phyloP scores from a whole-genome alignment of 371 early-diverging fungal species.

The Mucor irregularis region DNA sequence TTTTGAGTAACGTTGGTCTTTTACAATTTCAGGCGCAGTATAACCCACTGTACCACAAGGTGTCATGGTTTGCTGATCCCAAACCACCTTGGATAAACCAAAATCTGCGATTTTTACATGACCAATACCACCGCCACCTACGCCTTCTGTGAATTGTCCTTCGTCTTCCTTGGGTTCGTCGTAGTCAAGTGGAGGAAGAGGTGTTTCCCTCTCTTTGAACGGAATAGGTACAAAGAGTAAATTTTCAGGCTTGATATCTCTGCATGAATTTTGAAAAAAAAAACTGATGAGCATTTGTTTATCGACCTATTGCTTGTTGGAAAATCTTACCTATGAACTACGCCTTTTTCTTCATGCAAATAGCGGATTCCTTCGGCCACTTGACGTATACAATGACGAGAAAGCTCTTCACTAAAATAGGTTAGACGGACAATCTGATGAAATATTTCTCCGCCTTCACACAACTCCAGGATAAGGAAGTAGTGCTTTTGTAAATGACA shows the following conservation, averaged over 20 bases:
- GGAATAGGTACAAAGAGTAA: slow-evolving; percentile 76
- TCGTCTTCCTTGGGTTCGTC: slow-evolving; percentile 62
- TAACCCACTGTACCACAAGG: slow-evolving; percentile 93
- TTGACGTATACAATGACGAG: slow-evolving; percentile 80
- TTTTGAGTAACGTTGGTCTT: slow-evolving; percentile 79
- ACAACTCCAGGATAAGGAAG: slow-evolving; percentile 33
- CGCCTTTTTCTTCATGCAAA: slow-evolving; percentile 71
- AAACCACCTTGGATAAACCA: slow-evolving; percentile 79
- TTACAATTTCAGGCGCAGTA: slow-evolving; percentile 92
- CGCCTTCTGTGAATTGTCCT: slow-evolving; percentile 54
- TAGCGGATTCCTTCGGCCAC: slow-evolving; percentile 85
- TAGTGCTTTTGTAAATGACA: slow-evolving; percentile 15
- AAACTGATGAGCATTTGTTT: too few relatives aligned
- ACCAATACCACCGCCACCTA: slow-evolving; percentile 76
- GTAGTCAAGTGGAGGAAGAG: slow-evolving; percentile 35
- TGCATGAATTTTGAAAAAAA: slow-evolving; percentile 21
- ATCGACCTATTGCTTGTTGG: too few relatives aligned
- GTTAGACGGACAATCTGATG: slow-evolving; percentile 61
- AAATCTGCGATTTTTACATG: slow-evolving; percentile 87
- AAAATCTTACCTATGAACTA: slow-evolving; percentile 76
- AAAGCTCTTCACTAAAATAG: slow-evolving; percentile 61
- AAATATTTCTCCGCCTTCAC: slow-evolving; percentile 69
- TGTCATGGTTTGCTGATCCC: slow-evolving; percentile 85
- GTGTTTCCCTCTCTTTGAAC: slow-evolving; percentile 51
- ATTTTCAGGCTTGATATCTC: slow-evolving; percentile 97